Evolutionary conservation across 1,284 basidiomycete genomes (phyloP).

Genomic region (Peniophora sp.): DNA sequence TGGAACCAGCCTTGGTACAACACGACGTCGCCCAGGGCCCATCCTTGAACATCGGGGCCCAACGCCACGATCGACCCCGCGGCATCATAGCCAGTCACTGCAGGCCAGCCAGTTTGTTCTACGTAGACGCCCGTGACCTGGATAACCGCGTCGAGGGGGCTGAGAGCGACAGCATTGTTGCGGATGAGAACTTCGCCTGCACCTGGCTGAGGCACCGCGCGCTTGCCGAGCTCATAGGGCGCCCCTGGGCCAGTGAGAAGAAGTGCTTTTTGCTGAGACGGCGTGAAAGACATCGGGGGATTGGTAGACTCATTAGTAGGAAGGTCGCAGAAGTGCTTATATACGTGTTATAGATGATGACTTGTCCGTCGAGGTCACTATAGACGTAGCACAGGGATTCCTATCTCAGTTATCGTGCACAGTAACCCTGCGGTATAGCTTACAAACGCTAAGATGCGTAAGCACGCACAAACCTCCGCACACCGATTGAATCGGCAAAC

Average conservation of each 20-base stretch:
- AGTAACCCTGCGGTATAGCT: too few relatives aligned
- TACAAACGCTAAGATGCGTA: too few relatives aligned
- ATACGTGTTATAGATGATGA: too few relatives aligned
- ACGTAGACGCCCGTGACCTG: slow-evolving; percentile 19
- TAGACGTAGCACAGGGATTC: too few relatives aligned
- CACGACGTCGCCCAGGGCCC: slow-evolving; percentile 35
- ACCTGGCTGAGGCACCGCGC: slow-evolving; percentile 20
- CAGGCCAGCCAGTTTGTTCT: slow-evolving; percentile 18
- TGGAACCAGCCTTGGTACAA: slow-evolving; percentile 11
- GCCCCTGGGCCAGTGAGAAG: slow-evolving; percentile 10
- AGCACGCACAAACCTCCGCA: too few relatives aligned
- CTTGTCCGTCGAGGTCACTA: too few relatives aligned
- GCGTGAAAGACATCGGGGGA: slow-evolving; percentile 1
- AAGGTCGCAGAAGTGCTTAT: too few relatives aligned
- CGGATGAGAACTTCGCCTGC: slow-evolving; percentile 34
- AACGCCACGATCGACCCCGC: slow-evolving; percentile 33
- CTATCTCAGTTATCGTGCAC: too few relatives aligned
- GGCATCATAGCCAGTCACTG: slow-evolving; percentile 37
- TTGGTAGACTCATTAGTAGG: too few relatives aligned
- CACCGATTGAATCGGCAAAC: too few relatives aligned
- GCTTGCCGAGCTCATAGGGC: slow-evolving; percentile 9
- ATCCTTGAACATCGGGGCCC: slow-evolving; percentile 24
- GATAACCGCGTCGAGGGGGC: slow-evolving; percentile 35
- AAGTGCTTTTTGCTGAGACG: slow-evolving; percentile 21
- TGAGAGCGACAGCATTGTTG: slow-evolving; percentile 27